phyloP scores from a whole-genome alignment of 2,329 filamentous ascomycete species.

The Fusarium brachygibbosum region DNA sequence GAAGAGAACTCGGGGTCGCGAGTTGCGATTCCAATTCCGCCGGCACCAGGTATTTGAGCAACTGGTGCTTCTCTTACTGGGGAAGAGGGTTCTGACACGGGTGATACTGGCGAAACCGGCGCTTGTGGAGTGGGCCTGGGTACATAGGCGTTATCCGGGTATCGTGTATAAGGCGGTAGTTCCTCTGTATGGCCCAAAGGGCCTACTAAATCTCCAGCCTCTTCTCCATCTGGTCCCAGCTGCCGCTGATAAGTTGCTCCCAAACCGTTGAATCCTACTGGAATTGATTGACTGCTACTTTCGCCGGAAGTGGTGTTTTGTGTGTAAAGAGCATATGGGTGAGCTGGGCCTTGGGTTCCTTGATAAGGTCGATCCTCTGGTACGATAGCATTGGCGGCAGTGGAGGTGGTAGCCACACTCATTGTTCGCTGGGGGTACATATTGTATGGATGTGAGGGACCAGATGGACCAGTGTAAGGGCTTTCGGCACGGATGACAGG shows the following conservation, averaged over 20 bases:
- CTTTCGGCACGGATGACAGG: slow-evolving; percentile 65
- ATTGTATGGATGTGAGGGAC: slow-evolving; percentile 85
- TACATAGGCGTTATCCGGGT: slow-evolving; percentile 78
- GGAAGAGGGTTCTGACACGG: slow-evolving; percentile 27
- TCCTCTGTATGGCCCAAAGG: slow-evolving; percentile 92
- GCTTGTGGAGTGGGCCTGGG: slow-evolving; percentile 38
- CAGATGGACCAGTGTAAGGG: slow-evolving; percentile 77
- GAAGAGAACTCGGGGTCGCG: slow-evolving; percentile 74
- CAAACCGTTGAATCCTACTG: slow-evolving; percentile 80
- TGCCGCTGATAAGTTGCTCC: slow-evolving; percentile 77
- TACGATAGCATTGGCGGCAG: slow-evolving; percentile 65
- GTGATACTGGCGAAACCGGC: slow-evolving; percentile 18
- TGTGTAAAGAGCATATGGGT: slow-evolving; percentile 88
- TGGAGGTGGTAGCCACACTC: slow-evolving; percentile 80
- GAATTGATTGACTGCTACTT: slow-evolving; percentile 64
- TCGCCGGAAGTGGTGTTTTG: slow-evolving; percentile 75
- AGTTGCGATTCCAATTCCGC: slow-evolving; percentile 71
- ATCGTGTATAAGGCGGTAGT: slow-evolving; percentile 90
- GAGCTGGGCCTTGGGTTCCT: slow-evolving; percentile 76
- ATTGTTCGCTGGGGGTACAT: slow-evolving; percentile 83
- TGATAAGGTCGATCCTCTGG: slow-evolving; percentile 62
- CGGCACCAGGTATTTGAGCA: slow-evolving; percentile 65
- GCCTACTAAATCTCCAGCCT: slow-evolving; percentile 87
- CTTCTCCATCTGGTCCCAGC: slow-evolving; percentile 84
- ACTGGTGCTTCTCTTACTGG: slow-evolving; percentile 17